A percentile compares a stretch with the other conserved stretches of the same genome.
Conservation (phyloP, 805 yeast species). For the Millerago galiae region DNA sequence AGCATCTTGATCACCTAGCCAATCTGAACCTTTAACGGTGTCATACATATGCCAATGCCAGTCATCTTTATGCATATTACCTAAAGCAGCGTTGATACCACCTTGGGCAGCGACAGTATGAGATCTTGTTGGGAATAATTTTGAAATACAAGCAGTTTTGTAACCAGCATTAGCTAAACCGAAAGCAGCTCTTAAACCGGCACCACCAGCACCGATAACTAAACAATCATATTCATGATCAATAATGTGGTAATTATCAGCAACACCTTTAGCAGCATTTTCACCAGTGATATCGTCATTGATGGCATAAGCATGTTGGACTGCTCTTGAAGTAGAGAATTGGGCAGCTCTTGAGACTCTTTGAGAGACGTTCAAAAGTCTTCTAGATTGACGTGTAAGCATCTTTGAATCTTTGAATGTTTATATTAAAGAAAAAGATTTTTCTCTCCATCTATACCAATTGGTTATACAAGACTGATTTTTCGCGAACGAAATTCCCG, state of each 20-base stretch:
- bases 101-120: constrained; percentile 99
- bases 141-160: constrained; percentile 96
- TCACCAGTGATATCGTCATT: constrained; percentile 40
- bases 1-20: constrained; percentile 99
- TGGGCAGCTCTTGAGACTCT: constrained; percentile 7
- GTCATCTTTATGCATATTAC: constrained; percentile 96
- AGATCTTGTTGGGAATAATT: constrained; percentile 95
- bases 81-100: constrained; percentile 98
- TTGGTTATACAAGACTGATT: not conserved
- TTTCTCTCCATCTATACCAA: not conserved
- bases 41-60: constrained; percentile 99
- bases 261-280: constrained; percentile 46
- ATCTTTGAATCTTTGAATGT: constrained; percentile 4
- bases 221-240: constrained; percentile 98
- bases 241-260: constrained; percentile 78
- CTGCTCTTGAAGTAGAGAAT: constrained; percentile 20
- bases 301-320: constrained; percentile 24
- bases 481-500: not conserved
- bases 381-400: constrained; percentile 22
- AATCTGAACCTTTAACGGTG: constrained; percentile 97
- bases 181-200: constrained; percentile 97
- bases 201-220: constrained; percentile 99
- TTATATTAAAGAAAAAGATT: not conserved
- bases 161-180: constrained; percentile 96
- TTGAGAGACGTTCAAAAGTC: constrained; percentile 9